These are phyloP conservation scores for Coemansia sp. DNA, from an alignment of 192 early-diverging fungal species.

Conservation along the genomic window DNA sequence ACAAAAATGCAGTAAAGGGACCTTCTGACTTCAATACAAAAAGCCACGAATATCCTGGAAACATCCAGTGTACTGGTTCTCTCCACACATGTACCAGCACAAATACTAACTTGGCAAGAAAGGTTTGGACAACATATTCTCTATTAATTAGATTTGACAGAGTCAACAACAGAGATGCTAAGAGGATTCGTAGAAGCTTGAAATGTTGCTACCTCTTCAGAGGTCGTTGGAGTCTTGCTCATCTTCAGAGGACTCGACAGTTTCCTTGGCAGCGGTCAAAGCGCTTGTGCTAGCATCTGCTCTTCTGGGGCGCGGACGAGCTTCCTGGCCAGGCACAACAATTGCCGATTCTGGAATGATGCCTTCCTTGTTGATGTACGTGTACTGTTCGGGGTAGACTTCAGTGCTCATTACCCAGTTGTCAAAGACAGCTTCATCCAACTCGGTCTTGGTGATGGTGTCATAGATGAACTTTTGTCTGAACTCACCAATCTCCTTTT, in stretches of 20 bases:
- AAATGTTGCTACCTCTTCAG: slow-evolving; percentile 1
- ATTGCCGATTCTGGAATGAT: slow-evolving; percentile 50
- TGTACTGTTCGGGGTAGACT: slow-evolving; percentile 48
- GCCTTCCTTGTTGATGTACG: slow-evolving; percentile 50
- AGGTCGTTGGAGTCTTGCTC: slow-evolving; percentile 34
- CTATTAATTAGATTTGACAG: background rate
- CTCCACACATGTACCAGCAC: background rate
- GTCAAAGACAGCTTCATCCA: slow-evolving; percentile 59
- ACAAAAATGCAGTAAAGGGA: background rate
- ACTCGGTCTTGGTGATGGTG: slow-evolving; percentile 75
- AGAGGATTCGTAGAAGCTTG: background rate
- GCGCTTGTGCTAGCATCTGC: background rate
- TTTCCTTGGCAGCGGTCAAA: background rate
- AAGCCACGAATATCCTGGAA: background rate
- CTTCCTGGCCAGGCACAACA: slow-evolving; percentile 28
- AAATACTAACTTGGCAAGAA: background rate
- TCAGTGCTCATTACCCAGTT: slow-evolving; percentile 47
- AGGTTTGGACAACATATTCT: background rate
- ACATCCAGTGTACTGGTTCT: background rate
- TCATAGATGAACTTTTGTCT: slow-evolving; percentile 88
- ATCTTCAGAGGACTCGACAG: slow-evolving; percentile 34
- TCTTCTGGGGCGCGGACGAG: background rate
- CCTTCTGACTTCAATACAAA: background rate
- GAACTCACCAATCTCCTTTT: slow-evolving; percentile 77
- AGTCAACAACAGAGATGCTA: background rate